These are phyloP conservation scores for Grigorovia transvaalensis DNA, from an alignment of 805 yeast species.

Conservation along the genomic window DNA sequence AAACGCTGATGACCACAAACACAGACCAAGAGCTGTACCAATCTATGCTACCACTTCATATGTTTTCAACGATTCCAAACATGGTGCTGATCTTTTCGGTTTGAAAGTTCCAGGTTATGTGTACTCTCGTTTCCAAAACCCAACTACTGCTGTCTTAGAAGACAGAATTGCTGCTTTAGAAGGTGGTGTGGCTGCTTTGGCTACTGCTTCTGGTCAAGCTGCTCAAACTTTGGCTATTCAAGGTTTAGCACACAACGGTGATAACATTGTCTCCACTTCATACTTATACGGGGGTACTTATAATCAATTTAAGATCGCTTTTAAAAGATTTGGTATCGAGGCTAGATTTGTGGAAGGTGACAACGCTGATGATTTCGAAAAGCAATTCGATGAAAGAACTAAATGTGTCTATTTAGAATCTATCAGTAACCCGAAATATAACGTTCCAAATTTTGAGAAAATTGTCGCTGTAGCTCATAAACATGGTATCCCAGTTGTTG, in stretches of 20 bases:
- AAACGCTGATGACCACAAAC: slow-evolving; percentile 46
- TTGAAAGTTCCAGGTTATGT: slow-evolving; percentile 76
- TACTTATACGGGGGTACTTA: slow-evolving; percentile 92
- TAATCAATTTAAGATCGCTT: slow-evolving; percentile 87
- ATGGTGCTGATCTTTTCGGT: slow-evolving; percentile 86
- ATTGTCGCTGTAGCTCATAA: slow-evolving; percentile 70
- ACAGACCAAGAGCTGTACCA: slow-evolving; percentile 82
- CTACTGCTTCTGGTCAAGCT: slow-evolving; percentile 92
- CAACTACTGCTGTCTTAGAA: slow-evolving; percentile 86
- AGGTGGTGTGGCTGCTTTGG: slow-evolving; percentile 84
- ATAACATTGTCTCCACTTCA: slow-evolving; percentile 79
- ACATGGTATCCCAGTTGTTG: slow-evolving; percentile 81
- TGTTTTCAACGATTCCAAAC: slow-evolving; percentile 77
- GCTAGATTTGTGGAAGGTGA: slow-evolving; percentile 81
- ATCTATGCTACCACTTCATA: slow-evolving; percentile 87
- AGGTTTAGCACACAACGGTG: slow-evolving; percentile 79
- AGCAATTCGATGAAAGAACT: slow-evolving; percentile 70
- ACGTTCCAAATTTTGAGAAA: slow-evolving; percentile 81
- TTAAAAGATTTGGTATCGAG: slow-evolving; percentile 81
- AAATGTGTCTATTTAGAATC: slow-evolving; percentile 85
- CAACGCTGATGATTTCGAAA: slow-evolving; percentile 56
- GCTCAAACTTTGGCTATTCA: slow-evolving; percentile 82
- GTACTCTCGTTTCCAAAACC: slow-evolving; percentile 86
- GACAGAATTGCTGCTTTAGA: slow-evolving; percentile 87
- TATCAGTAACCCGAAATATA: slow-evolving; percentile 87